Percentiles rank a stretch among this genome's conserved stretches.
Conservation (phyloP, 73 alveolate genomes). For the Durusdinium trenchii region DNA sequence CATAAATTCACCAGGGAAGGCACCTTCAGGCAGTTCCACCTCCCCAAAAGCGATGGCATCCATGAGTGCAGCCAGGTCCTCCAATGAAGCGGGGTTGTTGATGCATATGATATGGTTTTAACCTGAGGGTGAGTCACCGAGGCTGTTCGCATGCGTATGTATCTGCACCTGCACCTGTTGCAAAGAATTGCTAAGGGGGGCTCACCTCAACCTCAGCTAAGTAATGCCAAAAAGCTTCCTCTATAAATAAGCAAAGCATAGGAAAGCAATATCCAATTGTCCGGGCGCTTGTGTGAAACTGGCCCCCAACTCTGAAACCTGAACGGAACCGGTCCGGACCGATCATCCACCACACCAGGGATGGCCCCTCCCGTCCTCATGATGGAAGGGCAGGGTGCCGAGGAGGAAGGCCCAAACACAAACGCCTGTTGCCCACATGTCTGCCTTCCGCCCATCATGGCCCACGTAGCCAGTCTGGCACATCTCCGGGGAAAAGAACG, state of each 20-base stretch:
- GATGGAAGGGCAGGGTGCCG: conserved; percentile 40
- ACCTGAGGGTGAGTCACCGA: no score
- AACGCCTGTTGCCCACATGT: conserved; percentile 90
- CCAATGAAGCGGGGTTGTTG: no score
- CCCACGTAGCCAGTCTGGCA: conserved; percentile 61
- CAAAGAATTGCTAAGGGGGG: no score
- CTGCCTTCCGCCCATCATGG: conserved; percentile 90
- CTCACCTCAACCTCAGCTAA: no score
- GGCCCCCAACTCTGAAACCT: no score
- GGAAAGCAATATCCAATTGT: no score
- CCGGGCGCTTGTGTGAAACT: no score
- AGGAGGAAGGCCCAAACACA: conserved; percentile 76
- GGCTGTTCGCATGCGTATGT: no score
- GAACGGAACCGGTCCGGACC: no score
- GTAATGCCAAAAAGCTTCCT: no score
- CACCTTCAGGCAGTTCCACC: conserved; percentile 12
- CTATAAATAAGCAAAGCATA: no score
- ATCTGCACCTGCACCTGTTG: background rate
- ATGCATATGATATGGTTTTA: no score
- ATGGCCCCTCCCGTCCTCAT: conserved; percentile 40
- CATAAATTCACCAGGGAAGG: background rate
- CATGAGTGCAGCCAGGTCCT: conserved; percentile 52
- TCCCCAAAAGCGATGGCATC: conserved; percentile 29
- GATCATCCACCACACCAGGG: background rate
- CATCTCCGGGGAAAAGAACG: conserved; percentile 94